Evolutionary conservation across 768 basidiomycete species (phyloP), one percentile per base, ranked within the genome.

Genomic region (Mycena amicta): DNA sequence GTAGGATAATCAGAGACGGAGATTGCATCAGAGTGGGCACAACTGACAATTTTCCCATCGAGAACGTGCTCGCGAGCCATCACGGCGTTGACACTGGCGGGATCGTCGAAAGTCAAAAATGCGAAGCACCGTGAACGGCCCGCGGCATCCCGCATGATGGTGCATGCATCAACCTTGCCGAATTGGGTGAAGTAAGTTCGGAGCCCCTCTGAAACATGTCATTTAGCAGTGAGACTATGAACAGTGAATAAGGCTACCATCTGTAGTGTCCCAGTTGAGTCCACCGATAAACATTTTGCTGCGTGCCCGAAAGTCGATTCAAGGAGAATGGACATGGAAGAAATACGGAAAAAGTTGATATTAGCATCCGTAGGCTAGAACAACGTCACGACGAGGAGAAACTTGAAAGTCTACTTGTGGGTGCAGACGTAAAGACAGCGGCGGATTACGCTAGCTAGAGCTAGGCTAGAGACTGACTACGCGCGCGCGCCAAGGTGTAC

Each of bases 241-340:
- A 73, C 65, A 71, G 74, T 68, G 74, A 75, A 73, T 65, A 67
- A 71, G 69, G 66, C 61, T 85, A 99, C 97, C 96, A 83, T 98
- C 97, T 72, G 93, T 96, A 68, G 97, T 98, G 76, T 98, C 96
- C 97, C 97, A 99, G 79, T 98, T 97, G 65, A 99, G 82, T 65
- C 97, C 97, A 62, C 97, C 97, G 71, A 99, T 95, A 76, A 99
- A 99, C 97, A 99, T 99, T 83, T 99, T 99, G 76, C 97, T 98
- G 81, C 74, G 78, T 72, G 77, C 67, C 70, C 56, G 68, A 53
- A 61, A 53, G 59, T 62, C 63, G 66, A 60, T 56, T 63, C 53
- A 60, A 67, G 68, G 52, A 63, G 58, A 64, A 53, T 66, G 69
- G 52, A 66, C 61, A 69, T 56, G 61, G 62, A 60, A 64, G 70